Base-by-base conservation (phyloP, 495 filamentous ascomycete genomes). In the Amniculicola lignicola region DNA sequence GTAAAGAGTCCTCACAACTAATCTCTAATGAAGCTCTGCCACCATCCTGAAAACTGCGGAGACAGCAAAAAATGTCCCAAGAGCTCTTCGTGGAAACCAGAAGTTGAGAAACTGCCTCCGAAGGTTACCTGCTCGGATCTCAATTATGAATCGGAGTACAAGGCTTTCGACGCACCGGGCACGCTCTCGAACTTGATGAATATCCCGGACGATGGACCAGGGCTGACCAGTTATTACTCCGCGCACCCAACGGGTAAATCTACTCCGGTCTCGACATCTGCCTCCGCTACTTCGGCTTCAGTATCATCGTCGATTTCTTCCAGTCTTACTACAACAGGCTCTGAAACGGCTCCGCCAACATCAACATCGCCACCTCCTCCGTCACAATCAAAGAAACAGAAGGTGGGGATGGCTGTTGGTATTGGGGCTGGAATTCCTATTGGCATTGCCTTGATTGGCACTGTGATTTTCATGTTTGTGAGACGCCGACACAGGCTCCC, bases 41-140 rank as follows among this genome's bases (percentile, higher is more conserved):
- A 58, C 37, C 54, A 58, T 24, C 54, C 54, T 2, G 46, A 50
- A 4, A 42, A 46, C 38, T 58, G 54, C 25, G 46, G 51, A 3
- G 29, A 22, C 5, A 4, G 18, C 7, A 28, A 22, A 5, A 1
- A 41, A 2, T 51, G 54, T 45, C n/a, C 24, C 14, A 21, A 16
- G 1, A 4, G 12, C 22, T 22, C 6, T 16, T 24, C 35, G 11
- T 58, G 54, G 54, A 22, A 44, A 15, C 37, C 54, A 6, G 4
- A 25, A 12, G n/a, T 58, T 15, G 16, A 58, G 38, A 37, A 41
- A 11, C 18, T n/a, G n/a, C n/a, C 27, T 7, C 6, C 5, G 6
- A 7, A 35, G 19, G 14, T 42, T 2, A 14, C 35, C 14, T 51
- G 54, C 15, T 5, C 18, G 10, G 38, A 43, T 18, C 16, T 50